A percentile compares a stretch with the other conserved stretches of the same genome.
These are phyloP conservation scores for Myxozyma geophila DNA, from an alignment of 805 yeast species.

Conservation along the genomic window DNA sequence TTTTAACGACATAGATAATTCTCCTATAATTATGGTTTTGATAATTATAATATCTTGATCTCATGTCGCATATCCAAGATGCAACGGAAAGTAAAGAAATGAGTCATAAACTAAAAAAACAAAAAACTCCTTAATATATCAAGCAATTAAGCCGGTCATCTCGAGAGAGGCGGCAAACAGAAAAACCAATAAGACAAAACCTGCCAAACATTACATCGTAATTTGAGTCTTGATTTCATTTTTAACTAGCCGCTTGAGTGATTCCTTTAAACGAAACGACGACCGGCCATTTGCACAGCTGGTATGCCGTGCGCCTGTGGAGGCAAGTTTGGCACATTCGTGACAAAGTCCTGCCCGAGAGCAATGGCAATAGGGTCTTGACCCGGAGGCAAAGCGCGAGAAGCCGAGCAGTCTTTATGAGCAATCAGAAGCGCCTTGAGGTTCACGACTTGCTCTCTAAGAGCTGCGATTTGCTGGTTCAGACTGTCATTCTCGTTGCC, in stretches of 20 bases:
- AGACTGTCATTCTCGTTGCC: slow-evolving; percentile 71
- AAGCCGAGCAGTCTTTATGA: slow-evolving; percentile 54
- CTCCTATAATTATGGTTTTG: background rate
- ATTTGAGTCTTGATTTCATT: background rate
- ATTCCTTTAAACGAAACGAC: background rate
- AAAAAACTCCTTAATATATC: background rate
- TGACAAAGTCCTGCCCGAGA: slow-evolving; percentile 31
- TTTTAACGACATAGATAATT: background rate
- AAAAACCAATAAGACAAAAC: background rate
- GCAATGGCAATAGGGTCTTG: slow-evolving; percentile 33
- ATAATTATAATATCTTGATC: too few species aligned
- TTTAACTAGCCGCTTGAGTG: background rate
- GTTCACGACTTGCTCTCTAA: slow-evolving; percentile 61
- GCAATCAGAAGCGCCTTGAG: slow-evolving; percentile 54
- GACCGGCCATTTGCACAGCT: background rate
- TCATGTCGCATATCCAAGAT: background rate
- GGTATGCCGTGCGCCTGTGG: slow-evolving; percentile 9
- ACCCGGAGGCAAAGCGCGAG: slow-evolving; percentile 35
- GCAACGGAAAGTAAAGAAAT: background rate
- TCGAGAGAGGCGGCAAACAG: background rate
- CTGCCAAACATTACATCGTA: background rate
- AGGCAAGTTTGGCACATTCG: slow-evolving; percentile 8
- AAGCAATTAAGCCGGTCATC: background rate
- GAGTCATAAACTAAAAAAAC: background rate
- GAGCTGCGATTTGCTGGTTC: slow-evolving; percentile 58